A percentile compares a stretch with the other conserved stretches of the same genome.
phyloP scores from a whole-genome alignment of 2,329 filamentous ascomycete genomes.

The Lachnellula suecica region DNA sequence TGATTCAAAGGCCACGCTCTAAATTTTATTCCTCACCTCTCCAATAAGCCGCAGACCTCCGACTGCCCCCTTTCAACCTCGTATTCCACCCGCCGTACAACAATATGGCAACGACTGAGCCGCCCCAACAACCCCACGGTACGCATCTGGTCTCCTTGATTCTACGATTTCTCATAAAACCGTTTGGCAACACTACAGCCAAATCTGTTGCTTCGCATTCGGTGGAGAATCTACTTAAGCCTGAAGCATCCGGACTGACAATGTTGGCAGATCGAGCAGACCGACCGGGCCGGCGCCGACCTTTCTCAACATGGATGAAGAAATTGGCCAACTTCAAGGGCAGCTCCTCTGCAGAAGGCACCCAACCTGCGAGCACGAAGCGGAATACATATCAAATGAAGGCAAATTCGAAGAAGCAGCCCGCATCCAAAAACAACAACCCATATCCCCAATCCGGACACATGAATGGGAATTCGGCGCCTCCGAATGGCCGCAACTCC shows the following conservation, averaged over 20 bases:
- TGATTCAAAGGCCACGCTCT: no score
- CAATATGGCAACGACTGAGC: conserved; percentile 40
- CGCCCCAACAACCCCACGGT: conserved; percentile 44
- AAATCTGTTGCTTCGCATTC: background rate
- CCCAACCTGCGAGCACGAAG: conserved; percentile 40
- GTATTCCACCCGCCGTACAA: background rate
- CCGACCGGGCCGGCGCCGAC: conserved; percentile 67
- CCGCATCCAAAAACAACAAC: conserved; percentile 62
- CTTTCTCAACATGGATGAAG: conserved; percentile 93
- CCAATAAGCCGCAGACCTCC: background rate
- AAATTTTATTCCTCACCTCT: no score
- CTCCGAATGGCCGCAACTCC: conserved; percentile 49
- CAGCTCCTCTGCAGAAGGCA: conserved; percentile 56
- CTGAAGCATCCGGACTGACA: conserved; percentile 17
- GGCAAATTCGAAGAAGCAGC: conserved; percentile 54
- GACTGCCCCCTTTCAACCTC: background rate
- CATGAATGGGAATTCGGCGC: conserved; percentile 36
- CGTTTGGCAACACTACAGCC: conserved; percentile 7
- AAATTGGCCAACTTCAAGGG: conserved; percentile 84
- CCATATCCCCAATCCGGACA: conserved; percentile 86
- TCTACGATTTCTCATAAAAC: conserved; percentile 2
- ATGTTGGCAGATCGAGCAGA: conserved; percentile 61
- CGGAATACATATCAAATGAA: conserved; percentile 42
- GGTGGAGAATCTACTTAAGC: background rate
- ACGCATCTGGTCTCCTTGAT: conserved; percentile 21